These are phyloP conservation scores for Ophiostoma himal-ulmi DNA, from an alignment of 2,329 filamentous ascomycete genomes.

Conservation along the genomic window DNA sequence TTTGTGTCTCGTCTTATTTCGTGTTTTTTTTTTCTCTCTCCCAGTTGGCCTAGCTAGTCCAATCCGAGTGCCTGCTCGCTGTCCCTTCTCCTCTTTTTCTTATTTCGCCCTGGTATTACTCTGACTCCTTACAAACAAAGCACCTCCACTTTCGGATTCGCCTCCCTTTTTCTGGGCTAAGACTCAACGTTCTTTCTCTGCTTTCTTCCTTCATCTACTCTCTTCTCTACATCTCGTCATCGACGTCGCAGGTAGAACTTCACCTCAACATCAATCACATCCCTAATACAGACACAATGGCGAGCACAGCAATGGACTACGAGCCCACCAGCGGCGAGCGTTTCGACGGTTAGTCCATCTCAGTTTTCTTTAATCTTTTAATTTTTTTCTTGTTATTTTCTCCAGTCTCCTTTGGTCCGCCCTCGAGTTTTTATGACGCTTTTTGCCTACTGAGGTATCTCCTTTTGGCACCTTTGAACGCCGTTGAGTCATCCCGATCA, in stretches of 20 bases:
- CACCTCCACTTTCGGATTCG: conserved; percentile 18
- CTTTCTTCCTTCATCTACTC: conserved; percentile 7
- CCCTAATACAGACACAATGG: conserved; percentile 39
- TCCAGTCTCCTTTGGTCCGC: background rate
- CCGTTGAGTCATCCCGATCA: background rate
- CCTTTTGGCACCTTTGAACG: background rate
- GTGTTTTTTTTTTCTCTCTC: conserved; percentile 7
- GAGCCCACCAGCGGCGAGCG: conserved; percentile 62
- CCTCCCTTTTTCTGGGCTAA: conserved; percentile 19
- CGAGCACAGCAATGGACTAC: conserved; percentile 64
- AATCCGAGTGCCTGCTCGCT: background rate
- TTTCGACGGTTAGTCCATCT: conserved; percentile 52
- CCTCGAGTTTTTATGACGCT: background rate
- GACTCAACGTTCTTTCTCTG: conserved; percentile 16
- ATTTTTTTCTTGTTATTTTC: background rate
- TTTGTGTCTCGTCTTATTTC: background rate
- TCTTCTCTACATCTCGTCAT: conserved; percentile 16
- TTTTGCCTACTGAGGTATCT: background rate
- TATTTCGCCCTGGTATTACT: background rate
- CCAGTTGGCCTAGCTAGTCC: background rate
- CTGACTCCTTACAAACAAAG: conserved; percentile 1
- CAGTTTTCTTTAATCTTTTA: conserved; percentile 18
- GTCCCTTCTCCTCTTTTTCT: conserved; percentile 21
- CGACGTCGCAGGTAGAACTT: conserved; percentile 12
- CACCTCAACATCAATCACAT: conserved; percentile 7